Percentiles rank a stretch among this genome's conserved stretches.
phyloP scores from a whole-genome alignment of 257 asterid species.

The Asclepias syriaca region DNA sequence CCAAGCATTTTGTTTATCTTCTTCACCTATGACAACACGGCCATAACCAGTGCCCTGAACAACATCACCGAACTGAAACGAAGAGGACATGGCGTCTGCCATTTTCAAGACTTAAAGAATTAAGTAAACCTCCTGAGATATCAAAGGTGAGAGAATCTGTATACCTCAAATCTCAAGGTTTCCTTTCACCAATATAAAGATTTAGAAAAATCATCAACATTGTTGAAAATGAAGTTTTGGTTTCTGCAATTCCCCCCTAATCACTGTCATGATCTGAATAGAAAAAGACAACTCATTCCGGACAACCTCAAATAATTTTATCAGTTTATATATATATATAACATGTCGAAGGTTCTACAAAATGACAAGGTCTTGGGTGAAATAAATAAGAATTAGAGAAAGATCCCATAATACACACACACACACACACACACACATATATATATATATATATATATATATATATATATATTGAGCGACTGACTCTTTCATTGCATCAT shows the following conservation, averaged over 20 bases:
- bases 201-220: not conserved
- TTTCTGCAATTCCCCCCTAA: not conserved
- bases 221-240: slow-evolving; percentile 1
- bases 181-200: not conserved
- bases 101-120: not conserved
- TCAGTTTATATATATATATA: not conserved
- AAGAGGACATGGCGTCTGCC: slow-evolving; percentile 9
- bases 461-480: too few relatives aligned
- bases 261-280: not conserved
- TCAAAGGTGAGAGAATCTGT: not conserved
- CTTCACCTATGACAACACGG: slow-evolving; percentile 2
- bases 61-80: slow-evolving; percentile 3
- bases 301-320: not conserved
- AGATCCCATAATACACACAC: too few relatives aligned
- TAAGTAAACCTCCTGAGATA: not conserved
- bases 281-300: not conserved
- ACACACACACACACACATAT: too few relatives aligned
- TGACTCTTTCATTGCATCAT: too few relatives aligned
- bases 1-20: slow-evolving; percentile 3
- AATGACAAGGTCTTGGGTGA: not conserved
- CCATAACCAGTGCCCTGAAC: slow-evolving; percentile 5
- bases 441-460: too few relatives aligned
- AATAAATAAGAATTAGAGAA: not conserved
- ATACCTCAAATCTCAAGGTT: not conserved
- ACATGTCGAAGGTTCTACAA: not conserved